phyloP scores from a whole-genome alignment of 106 monocot species.

The Dendrobium officinale region DNA sequence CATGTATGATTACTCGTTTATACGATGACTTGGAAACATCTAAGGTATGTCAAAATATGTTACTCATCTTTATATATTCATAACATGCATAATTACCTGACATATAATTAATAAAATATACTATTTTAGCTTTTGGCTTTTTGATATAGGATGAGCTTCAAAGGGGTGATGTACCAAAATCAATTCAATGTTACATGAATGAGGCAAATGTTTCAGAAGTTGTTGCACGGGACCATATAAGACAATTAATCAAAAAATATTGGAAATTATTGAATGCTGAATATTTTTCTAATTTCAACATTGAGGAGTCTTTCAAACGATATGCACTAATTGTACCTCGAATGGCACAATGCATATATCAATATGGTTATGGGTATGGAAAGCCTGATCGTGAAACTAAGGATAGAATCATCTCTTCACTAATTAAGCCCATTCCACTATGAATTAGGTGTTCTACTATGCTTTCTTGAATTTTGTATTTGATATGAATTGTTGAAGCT shows the following conservation, averaged over 20 bases:
- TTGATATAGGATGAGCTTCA: too few species aligned
- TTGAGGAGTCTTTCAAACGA: neutral
- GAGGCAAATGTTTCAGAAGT: too few species aligned
- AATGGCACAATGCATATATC: slow-evolving; percentile 7
- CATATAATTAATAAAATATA: neutral
- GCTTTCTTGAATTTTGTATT: too few species aligned
- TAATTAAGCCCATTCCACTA: slow-evolving; percentile 16
- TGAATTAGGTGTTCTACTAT: neutral
- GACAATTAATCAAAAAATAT: neutral
- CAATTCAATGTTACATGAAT: too few species aligned
- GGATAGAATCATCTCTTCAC: slow-evolving; percentile 4
- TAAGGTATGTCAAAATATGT: neutral
- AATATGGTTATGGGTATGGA: slow-evolving; percentile 22
- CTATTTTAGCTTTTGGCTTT: slow-evolving; percentile 4
- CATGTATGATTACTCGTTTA: neutral
- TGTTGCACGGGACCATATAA: slow-evolving; percentile 9
- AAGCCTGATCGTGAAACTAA: slow-evolving; percentile 7
- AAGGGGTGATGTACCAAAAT: too few species aligned
- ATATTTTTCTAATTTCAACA: neutral
- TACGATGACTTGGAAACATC: slow-evolving; percentile 6
- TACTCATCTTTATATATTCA: neutral
- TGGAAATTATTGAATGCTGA: slow-evolving; percentile 18
- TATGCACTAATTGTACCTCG: slow-evolving; percentile 4
- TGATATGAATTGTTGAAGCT: too few species aligned
- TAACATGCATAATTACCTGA: neutral